These are phyloP conservation scores for Paramecium biaurelia DNA, from an alignment of 73 alveolate genomes.

Conservation along the genomic window DNA sequence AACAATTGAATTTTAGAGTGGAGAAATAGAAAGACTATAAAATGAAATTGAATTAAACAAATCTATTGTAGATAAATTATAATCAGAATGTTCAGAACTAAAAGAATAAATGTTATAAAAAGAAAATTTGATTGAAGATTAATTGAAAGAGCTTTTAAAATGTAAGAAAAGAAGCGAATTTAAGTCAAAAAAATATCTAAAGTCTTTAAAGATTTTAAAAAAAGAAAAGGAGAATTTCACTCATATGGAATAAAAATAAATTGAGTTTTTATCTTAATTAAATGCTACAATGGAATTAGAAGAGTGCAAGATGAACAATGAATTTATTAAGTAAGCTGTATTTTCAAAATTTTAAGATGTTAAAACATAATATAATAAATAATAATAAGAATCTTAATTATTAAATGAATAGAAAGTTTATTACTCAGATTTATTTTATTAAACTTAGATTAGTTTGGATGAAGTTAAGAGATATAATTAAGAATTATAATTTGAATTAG, in stretches of 20 bases:
- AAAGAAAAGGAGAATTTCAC: background rate
- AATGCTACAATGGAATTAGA: background rate
- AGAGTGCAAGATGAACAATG: background rate
- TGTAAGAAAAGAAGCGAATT: background rate
- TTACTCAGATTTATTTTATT: background rate
- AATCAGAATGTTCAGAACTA: background rate
- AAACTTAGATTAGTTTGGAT: background rate
- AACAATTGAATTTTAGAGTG: constrained; percentile 1
- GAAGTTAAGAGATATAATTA: background rate
- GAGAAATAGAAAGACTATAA: background rate
- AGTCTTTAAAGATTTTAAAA: background rate
- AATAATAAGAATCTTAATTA: background rate
- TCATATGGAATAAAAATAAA: background rate
- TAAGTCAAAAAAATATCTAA: background rate
- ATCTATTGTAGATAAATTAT: background rate
- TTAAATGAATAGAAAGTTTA: background rate
- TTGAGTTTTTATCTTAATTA: background rate
- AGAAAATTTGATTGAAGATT: background rate
- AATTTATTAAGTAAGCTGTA: background rate
- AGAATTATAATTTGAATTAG: background rate
- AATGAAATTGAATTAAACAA: background rate
- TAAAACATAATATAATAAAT: background rate
- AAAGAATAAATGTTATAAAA: background rate
- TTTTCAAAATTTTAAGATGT: background rate
- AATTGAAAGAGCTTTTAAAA: background rate